These are phyloP conservation scores for Hamamelis virginiana DNA, from an alignment of 164 flowering plant species.

Conservation along the genomic window DNA sequence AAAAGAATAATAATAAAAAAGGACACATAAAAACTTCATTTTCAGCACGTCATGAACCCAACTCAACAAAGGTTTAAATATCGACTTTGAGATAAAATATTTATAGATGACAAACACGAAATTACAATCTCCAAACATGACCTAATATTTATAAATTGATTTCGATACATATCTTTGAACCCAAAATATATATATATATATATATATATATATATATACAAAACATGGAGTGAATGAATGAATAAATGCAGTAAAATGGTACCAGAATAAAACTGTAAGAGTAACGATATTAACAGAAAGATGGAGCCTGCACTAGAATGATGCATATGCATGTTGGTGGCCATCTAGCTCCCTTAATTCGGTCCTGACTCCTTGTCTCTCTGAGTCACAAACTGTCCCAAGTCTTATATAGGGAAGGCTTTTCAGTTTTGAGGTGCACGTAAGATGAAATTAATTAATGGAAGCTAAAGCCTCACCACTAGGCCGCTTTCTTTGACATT, in stretches of 20 bases:
- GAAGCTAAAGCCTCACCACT: slow-evolving; percentile 12
- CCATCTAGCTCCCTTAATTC: slow-evolving; percentile 15
- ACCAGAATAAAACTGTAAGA: slow-evolving; percentile 37
- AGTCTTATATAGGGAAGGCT: slow-evolving; percentile 17
- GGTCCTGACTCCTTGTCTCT: background rate
- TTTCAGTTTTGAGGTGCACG: background rate
- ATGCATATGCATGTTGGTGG: background rate
- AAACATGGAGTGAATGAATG: background rate
- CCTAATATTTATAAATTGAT: no score
- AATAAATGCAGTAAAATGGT: background rate
- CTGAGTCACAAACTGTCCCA: background rate
- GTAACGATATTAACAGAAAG: slow-evolving; percentile 29
- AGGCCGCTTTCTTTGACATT: slow-evolving; percentile 35
- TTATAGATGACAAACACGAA: no score
- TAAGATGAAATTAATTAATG: no score
- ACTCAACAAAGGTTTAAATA: no score
- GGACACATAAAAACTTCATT: no score
- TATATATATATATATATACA: no score
- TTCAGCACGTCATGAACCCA: no score
- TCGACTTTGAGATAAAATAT: no score
- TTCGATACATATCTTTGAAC: no score
- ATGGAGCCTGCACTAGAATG: slow-evolving; percentile 5
- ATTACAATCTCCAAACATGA: no score
- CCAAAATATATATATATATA: no score
- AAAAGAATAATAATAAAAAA: no score